These are phyloP conservation scores for Chaetomium sp. DNA, from an alignment of 2,329 filamentous ascomycete species.

Conservation along the genomic window DNA sequence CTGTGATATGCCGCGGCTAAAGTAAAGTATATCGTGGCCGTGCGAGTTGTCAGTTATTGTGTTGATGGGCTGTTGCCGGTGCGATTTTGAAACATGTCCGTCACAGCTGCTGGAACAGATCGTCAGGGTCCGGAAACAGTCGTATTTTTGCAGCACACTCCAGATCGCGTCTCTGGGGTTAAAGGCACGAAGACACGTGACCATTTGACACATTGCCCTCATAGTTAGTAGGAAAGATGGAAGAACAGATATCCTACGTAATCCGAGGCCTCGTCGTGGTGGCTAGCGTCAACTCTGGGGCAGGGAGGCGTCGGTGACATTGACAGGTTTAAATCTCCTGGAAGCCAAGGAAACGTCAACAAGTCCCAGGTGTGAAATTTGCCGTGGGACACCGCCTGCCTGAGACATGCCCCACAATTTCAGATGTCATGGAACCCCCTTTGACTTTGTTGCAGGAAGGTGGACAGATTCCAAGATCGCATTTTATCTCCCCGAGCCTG, in stretches of 20 bases:
- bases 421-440: no score
- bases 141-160: background rate
- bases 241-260: no score
- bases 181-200: no score
- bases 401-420: no score
- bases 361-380: background rate
- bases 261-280: no score
- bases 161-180: background rate
- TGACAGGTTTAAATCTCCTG: background rate
- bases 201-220: no score
- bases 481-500: no score
- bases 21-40: background rate
- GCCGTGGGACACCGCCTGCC: background rate
- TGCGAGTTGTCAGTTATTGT: background rate
- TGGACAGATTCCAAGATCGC: no score
- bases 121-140: background rate
- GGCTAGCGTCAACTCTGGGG: no score
- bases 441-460: no score
- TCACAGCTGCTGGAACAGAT: constrained; percentile 23
- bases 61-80: background rate
- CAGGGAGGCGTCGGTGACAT: background rate
- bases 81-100: constrained; percentile 18
- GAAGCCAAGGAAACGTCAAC: background rate
- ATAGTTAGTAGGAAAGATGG: no score
- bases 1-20: no score